Evolutionary conservation across 2,329 filamentous ascomycete genomes (phyloP), one percentile per base, ranked within the genome.

Genomic region (Fusarium longipes): DNA sequence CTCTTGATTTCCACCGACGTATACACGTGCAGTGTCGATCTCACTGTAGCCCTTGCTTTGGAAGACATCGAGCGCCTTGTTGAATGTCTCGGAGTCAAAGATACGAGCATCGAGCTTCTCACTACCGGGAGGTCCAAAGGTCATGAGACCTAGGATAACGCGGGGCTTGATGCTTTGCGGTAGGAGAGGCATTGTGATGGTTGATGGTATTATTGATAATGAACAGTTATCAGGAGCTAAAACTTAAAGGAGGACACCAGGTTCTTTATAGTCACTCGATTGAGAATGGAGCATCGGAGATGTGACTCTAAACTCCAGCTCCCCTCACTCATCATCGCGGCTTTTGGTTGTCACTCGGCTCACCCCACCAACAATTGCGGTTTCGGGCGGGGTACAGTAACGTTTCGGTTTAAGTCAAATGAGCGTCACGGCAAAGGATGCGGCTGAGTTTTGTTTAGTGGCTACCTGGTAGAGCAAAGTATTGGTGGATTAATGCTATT

Each of bases 111-210:
- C 92, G 14, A 75, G 70, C 14, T 75, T 70, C 59, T 84, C 83
- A 57, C 87, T 86, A 4, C 65, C 65, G n/a, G 65, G 65, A n/a
- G 91, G 88, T 29, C 91, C 91, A 81, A 93, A 93, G 75, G 91
- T 94, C 93, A 96, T 96, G 54, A 93, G 84, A 68, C 93, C 93
- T 36, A 97, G 88, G 82, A 97, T 93, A 73, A 93, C 83, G 66
- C 91, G 87, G 67, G 89, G 85, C 70, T 88, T 90, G 55, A 76
- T 73, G 32, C 75, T 76, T 45, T 78, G 77, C 15, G 74, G 76
- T 68, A 83, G 70, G 63, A 84, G 81, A 74, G 83, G 81, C 83
- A 85, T 85, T 29, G 67, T 80, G 74, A 17, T 17, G 35, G 24
- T 47, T 15, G 12, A 25, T 59, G 24, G 15, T 55, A 27, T 40